Evolutionary conservation across 306 rosid genomes (phyloP).

Genomic region (Vigna mungo): DNA sequence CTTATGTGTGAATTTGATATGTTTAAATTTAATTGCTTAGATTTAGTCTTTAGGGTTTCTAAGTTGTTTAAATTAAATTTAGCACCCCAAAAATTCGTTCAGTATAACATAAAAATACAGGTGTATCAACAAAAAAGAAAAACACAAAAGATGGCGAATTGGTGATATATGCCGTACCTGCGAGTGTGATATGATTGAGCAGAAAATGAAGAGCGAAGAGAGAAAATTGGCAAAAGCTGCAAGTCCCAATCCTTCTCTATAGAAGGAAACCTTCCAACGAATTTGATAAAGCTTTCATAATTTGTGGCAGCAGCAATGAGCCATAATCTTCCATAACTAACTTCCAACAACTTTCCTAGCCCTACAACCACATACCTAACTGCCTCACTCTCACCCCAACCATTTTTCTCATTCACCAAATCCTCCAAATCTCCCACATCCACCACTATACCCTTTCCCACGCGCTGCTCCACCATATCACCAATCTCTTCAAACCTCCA

Average conservation of each 20-base stretch:
- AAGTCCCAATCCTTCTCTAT: background rate
- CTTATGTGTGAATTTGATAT: too few species aligned
- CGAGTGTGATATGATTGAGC: too few species aligned
- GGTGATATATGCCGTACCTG: too few species aligned
- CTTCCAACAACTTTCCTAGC: background rate
- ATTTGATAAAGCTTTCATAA: background rate
- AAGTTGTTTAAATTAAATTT: too few species aligned
- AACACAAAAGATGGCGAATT: too few species aligned
- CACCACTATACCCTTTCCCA: background rate
- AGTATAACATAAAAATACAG: too few species aligned
- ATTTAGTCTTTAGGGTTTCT: too few species aligned
- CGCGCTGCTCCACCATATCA: background rate
- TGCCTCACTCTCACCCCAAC: background rate
- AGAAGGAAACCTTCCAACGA: background rate
- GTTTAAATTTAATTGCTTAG: too few species aligned
- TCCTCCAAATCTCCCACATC: background rate
- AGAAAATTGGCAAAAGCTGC: background rate
- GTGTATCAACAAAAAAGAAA: too few species aligned
- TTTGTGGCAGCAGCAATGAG: background rate
- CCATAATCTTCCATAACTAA: background rate
- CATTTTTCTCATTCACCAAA: background rate
- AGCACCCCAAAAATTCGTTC: too few species aligned
- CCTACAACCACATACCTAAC: background rate
- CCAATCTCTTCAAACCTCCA: background rate
- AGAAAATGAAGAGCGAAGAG: background rate